Evolutionary conservation across 495 filamentous ascomycete genomes (phyloP), one percentile per base, ranked within the genome.

Genomic region (Penicillium argentinense): DNA sequence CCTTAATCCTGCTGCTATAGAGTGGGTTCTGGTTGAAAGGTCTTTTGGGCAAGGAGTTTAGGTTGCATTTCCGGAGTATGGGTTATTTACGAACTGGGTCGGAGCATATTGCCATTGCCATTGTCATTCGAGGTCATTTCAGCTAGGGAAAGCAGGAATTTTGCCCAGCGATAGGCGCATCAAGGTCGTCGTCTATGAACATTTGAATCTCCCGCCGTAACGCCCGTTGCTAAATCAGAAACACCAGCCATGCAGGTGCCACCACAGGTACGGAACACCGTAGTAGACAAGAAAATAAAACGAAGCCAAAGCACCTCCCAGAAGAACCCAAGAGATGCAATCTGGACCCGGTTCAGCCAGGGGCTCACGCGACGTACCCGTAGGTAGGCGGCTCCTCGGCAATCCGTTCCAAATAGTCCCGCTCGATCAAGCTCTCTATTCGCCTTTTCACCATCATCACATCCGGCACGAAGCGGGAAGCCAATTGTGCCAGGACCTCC

Each of bases 341-440:
- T n/a, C n/a, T n/a, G n/a, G n/a, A n/a, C n/a, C n/a, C n/a, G n/a
- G n/a, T n/a, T n/a, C n/a, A n/a, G n/a, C n/a, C n/a, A n/a, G n/a
- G n/a, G n/a, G n/a, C 47, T 49, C 43, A 87, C 19, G 83, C 91
- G 43, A 96, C 63, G 62, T 96, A 96, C 25, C 79, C 76, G 58
- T 96, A 96, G 1, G 83, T 80, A 2, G 89, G 76, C 4, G 76
- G 69, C 9, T 85, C 80, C 23, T 83, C 81, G 14, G 90, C 86
- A 0, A 92, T 72, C 19, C 93, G 82, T 66, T 95, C 92, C n/a
- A 99, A 69, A 58, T 97, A 99, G 60, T 99, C 93, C 34, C 91
- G 79, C 50, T 87, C 84, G 41, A 99, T 93, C 52, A 99, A 67
- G 55, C 86, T 87, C 63, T 99, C 93, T 46, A 99, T 89, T n/a